Evolutionary conservation across 1,139 yeast species (phyloP), one percentile per base, ranked within the genome.

Genomic region (Protomyces arabidopsidicola): DNA sequence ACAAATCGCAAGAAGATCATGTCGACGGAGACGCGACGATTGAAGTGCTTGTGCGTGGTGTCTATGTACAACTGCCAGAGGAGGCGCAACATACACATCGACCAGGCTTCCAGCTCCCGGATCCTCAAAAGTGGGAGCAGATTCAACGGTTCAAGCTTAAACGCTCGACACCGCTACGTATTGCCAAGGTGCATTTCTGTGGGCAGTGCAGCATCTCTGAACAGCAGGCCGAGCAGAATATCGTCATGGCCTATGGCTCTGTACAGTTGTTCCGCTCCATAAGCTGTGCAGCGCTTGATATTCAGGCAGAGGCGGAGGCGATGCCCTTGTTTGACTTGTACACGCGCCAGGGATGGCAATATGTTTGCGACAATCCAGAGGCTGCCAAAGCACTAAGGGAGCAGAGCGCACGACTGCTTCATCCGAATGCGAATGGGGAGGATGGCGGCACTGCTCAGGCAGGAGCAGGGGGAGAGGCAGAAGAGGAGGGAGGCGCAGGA

Each of bases 151-250:
- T 58, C 3, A 24, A 42, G 2, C 53, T 58, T 6, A 35, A 55
- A 8, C 45, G 53, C 16, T 51, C 53, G 22, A 58, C 53, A 16
- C 53, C 53, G 36, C 52, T 58, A 6, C 31, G 52, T 10, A 42
- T 58, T 22, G 62, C 62, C 42, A 58, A 58, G 36, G 53, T 35
- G 18, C 56, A 50, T 16, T 58, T 52, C 45, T 58, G 62, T 34
- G 53, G 42, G 34, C 56, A 58, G 34, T 55, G 56, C 8, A 56
- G 56, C 3, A 9, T 58, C 16, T 39, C 48, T 10, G 20, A 51
- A 6, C 42, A 39, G 14, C 52, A 39, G 9, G 45, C 31, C 45
- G 62, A 36, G 4, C 38, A n/a, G 18, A 39, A 42, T 8, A 52
- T 52, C 18, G 27, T 58, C 16, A 48, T 58, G 34, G 39, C 45